Conservation (phyloP, 352 stramenopile genomes). For the Phytopythium chamaehyphon region DNA sequence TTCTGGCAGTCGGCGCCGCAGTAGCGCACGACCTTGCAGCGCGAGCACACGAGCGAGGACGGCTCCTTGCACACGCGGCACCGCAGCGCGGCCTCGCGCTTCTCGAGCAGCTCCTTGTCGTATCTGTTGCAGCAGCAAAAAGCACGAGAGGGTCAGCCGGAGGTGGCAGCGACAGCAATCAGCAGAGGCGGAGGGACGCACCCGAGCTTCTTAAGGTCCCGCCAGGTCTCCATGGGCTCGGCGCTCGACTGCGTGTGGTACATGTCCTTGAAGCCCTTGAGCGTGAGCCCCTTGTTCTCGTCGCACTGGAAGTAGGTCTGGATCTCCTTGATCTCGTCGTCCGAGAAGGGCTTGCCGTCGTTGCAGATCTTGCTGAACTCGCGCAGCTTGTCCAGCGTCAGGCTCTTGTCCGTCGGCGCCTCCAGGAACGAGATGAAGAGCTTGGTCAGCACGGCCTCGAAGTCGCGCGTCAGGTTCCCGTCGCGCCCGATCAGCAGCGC, state of each 20-base stretch:
- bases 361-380: conserved; percentile 89
- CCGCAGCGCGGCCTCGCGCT: conserved; percentile 59
- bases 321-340: conserved; percentile 89
- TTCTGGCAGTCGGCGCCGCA: conserved; percentile 86
- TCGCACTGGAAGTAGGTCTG: conserved; percentile 91
- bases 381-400: conserved; percentile 84
- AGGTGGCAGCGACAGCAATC: too few relatives aligned
- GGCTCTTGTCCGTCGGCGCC: conserved; percentile 67
- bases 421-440: conserved; percentile 86
- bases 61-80: conserved; percentile 81
- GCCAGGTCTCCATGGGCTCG: conserved; percentile 86
- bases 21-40: conserved; percentile 86
- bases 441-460: conserved; percentile 80
- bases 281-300: conserved; percentile 87
- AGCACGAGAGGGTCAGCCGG: too few relatives aligned
- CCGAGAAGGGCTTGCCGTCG: conserved; percentile 83
- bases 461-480: conserved; percentile 79
- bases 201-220: conserved; percentile 87
- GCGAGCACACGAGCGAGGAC: conserved; percentile 78
- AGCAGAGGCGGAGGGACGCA: too few relatives aligned
- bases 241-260: conserved; percentile 90
- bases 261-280: conserved; percentile 90
- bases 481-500: conserved; percentile 80
- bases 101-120: conserved; percentile 70
- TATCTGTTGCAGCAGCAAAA: too few relatives aligned